Evolutionary conservation across 495 filamentous ascomycete species (phyloP), one percentile per base, ranked within the genome.

Genomic region (Lichenothelia convexa): DNA sequence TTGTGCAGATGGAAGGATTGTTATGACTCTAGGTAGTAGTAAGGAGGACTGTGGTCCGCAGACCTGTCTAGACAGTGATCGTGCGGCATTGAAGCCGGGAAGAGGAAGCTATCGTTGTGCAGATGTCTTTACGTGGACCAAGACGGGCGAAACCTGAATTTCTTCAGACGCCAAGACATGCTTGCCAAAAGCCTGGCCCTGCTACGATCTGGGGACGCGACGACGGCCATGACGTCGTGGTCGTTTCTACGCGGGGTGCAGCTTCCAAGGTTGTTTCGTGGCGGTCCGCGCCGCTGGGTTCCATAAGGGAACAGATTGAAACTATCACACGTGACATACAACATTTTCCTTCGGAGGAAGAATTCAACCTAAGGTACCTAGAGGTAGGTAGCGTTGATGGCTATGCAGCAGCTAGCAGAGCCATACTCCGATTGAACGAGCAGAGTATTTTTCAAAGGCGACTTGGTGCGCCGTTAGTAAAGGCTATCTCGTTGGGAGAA

Each of bases 1-100:
- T 62, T 7, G 17, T 42, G 1, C 13, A 18, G 11, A 8, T 13
- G 7, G 8, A 27, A 27, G 24, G 24, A 7, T 27, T 8, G 7
- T 27, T 7, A 8, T 27, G 8, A 27, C 24, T 27, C 24, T 8
- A 13, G 8, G 13, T 13, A 8, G 24, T 13, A 13, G 13, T 7
- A 7, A 7, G 13, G 24, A 7, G 7, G 13, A 8, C 8, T 13
- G 24, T 27, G 24, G 24, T 13, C 7, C 8, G 24, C 24, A 27
- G 13, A 8, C 24, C 8, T 27, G 24, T 27, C 8, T 27, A 13
- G 7, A 8, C 24, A 27, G 24, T 13, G 7, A 8, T 27, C 8
- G 13, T 13, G 7, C 24, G 13, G 13, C 8, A 8, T 27, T 27
- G 24, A 27, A 27, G 24, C 13, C 13, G 13, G 8, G 24, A 27